These are phyloP conservation scores for Cladosporium colombiae DNA, from an alignment of 2,329 filamentous ascomycete genomes.

Conservation along the genomic window DNA sequence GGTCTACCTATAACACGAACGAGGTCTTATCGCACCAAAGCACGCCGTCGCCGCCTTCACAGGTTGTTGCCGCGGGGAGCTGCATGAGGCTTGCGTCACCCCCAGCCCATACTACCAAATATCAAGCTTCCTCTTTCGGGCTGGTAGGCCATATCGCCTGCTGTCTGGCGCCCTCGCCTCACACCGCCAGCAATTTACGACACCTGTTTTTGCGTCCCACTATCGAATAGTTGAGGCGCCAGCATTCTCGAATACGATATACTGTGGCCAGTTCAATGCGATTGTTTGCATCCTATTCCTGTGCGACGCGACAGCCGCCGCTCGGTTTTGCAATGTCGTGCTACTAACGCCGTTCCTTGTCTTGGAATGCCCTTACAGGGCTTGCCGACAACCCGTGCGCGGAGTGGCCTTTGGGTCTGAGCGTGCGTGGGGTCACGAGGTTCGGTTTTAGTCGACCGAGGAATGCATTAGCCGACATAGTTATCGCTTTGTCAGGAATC, in stretches of 20 bases:
- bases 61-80: conserved; percentile 5
- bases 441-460: not conserved
- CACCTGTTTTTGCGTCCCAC: not conserved
- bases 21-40: conserved; percentile 14
- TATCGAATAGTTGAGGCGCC: not conserved
- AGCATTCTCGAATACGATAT: not conserved
- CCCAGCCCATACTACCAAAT: not conserved
- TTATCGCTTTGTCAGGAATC: not conserved
- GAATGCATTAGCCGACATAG: not conserved
- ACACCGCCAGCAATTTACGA: not conserved
- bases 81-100: conserved; percentile 17
- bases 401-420: not conserved
- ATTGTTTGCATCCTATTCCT: conserved; percentile 1
- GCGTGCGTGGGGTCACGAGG: not conserved
- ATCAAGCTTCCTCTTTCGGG: conserved; percentile 4
- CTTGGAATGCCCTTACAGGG: conserved; percentile 1
- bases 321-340: conserved; percentile 4
- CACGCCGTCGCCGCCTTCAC: not conserved
- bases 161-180: not conserved
- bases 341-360: not conserved
- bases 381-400: not conserved
- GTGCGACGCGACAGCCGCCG: not conserved
- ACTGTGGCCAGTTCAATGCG: not conserved
- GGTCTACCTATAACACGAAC: not conserved
- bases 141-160: conserved; percentile 2